Evolutionary conservation across 1,284 basidiomycete genomes (phyloP).

Genomic region (Boletus sp.): DNA sequence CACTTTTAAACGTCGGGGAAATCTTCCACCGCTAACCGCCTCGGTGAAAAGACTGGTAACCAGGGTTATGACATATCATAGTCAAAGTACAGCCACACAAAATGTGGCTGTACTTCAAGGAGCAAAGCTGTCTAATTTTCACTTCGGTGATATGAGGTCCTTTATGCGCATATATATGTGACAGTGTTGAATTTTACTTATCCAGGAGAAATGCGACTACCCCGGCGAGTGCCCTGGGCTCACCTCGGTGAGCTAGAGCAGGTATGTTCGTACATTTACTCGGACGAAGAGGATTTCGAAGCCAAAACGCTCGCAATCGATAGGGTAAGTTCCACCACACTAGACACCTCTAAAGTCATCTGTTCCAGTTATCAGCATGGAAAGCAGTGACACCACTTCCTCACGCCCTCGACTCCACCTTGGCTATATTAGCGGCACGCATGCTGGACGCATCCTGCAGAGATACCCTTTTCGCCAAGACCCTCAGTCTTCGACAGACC

Average conservation of each 20-base stretch:
- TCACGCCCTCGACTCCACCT: conserved; percentile 70
- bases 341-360: conserved; percentile 8
- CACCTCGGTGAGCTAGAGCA: conserved; percentile 73
- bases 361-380: conserved; percentile 72
- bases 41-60: too few species aligned
- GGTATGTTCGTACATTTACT: conserved; percentile 78
- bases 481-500: conserved; percentile 57
- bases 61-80: too few species aligned
- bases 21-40: not conserved
- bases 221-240: conserved; percentile 84
- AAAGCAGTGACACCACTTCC: conserved; percentile 66
- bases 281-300: conserved; percentile 58
- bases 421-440: conserved; percentile 65
- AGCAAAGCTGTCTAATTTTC: not conserved
- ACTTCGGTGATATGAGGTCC: not conserved
- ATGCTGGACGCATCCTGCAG: conserved; percentile 47
- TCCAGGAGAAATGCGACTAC: conserved; percentile 61
- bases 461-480: conserved; percentile 20
- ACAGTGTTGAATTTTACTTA: not conserved
- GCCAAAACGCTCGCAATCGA: conserved; percentile 65
- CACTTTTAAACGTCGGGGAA: not conserved
- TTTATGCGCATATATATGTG: not conserved
- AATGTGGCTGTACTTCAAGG: not conserved
- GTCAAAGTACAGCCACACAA: not conserved
- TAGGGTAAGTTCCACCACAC: conserved; percentile 51